Conservation (phyloP, 1,284 basidiomycete species). For the Sporisorium scitamineum region DNA sequence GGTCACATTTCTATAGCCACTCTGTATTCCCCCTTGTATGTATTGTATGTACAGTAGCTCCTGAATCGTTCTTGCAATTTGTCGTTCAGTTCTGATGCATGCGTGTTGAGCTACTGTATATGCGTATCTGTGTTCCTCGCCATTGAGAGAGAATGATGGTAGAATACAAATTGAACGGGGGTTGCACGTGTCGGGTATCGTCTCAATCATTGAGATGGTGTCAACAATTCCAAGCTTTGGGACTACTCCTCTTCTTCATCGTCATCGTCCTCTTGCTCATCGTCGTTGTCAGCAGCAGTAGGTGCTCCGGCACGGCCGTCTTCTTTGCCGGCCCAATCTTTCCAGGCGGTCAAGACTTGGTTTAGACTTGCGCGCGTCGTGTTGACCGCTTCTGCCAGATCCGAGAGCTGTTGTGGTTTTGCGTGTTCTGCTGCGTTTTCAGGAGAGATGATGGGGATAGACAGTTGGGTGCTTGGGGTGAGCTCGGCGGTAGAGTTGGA, state of each 20-base stretch:
- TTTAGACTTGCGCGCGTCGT: slow-evolving; percentile 26
- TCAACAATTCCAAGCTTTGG: not conserved
- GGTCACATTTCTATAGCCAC: not conserved
- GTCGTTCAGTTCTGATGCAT: not conserved
- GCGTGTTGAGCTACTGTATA: not conserved
- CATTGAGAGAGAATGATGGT: not conserved
- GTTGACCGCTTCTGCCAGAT: slow-evolving; percentile 39
- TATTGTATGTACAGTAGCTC: slow-evolving; percentile 22
- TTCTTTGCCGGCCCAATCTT: slow-evolving; percentile 47
- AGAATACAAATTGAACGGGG: slow-evolving; percentile 5
- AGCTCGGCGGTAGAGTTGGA: slow-evolving; percentile 4
- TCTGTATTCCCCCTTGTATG: slow-evolving; percentile 27
- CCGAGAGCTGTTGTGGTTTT: slow-evolving; percentile 21
- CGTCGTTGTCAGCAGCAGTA: not conserved
- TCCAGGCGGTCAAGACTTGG: slow-evolving; percentile 34
- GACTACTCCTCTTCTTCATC: slow-evolving; percentile 21
- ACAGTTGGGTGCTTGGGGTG: slow-evolving; percentile 28
- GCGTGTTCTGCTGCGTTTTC: not conserved
- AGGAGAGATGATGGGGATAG: slow-evolving; percentile 4
- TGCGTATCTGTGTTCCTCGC: not conserved
- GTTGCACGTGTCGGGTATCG: not conserved
- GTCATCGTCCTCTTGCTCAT: slow-evolving; percentile 15
- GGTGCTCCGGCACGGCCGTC: not conserved
- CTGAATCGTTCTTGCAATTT: not conserved
- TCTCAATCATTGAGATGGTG: not conserved